Percentiles rank a stretch among this genome's conserved stretches.
These are phyloP conservation scores for Nannizziopsis arthrosporioides DNA, from an alignment of 2,329 filamentous ascomycete genomes.

Conservation along the genomic window DNA sequence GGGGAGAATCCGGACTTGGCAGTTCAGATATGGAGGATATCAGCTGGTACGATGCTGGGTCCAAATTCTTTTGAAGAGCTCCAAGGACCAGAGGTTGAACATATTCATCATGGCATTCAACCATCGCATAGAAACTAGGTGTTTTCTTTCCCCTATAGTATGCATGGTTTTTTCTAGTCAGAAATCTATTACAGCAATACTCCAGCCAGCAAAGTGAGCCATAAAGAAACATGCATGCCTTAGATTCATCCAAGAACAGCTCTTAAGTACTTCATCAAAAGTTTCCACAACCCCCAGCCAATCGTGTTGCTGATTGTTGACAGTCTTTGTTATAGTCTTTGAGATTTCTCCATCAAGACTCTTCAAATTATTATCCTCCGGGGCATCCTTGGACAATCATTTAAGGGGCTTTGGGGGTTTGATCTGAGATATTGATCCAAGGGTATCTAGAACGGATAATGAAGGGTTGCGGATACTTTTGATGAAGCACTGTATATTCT, in stretches of 20 bases:
- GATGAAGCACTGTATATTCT: too few relatives aligned
- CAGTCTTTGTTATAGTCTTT: too few relatives aligned
- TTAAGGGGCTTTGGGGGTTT: too few relatives aligned
- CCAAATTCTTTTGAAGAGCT: conserved; percentile 55
- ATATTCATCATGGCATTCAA: conserved; percentile 79
- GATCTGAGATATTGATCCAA: too few relatives aligned
- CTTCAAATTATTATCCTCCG: too few relatives aligned
- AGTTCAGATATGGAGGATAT: conserved; percentile 43
- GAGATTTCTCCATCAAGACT: too few relatives aligned
- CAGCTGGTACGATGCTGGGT: conserved; percentile 43
- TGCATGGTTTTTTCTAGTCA: conserved; percentile 1
- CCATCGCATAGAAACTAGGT: conserved; percentile 51
- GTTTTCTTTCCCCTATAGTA: conserved; percentile 11
- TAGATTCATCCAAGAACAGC: conserved; percentile 13
- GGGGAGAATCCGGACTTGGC: conserved; percentile 34
- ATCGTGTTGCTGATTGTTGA: too few relatives aligned
- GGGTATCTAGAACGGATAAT: too few relatives aligned
- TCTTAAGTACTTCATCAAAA: too few relatives aligned
- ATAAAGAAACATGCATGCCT: conserved; percentile 7
- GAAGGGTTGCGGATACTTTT: too few relatives aligned
- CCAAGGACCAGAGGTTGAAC: conserved; percentile 73
- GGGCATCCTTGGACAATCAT: too few relatives aligned
- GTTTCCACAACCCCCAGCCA: too few relatives aligned
- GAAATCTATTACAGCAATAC: background rate
- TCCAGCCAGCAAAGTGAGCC: background rate